Evolutionary conservation across 768 basidiomycete genomes (phyloP), one percentile per base, ranked within the genome.

Genomic region (Amanita phalloides): DNA sequence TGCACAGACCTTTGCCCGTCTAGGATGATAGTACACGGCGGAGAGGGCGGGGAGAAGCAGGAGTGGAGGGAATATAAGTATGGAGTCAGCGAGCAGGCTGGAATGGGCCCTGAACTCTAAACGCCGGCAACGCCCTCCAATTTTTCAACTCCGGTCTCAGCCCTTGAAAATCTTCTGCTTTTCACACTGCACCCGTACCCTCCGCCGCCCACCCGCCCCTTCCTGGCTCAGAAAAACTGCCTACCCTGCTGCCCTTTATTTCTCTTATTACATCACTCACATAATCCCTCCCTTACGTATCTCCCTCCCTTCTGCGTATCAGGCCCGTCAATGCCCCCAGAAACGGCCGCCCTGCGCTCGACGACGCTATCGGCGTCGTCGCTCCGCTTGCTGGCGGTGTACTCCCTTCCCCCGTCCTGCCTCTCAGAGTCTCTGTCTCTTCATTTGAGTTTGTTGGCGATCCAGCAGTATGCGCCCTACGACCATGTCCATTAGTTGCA

Each of bases 21-120:
- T 82, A 81, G 77, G 76, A 79, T 87, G 85, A 74, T 88, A 82
- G 64, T 90, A 90, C 86, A 90, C 72, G 76, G 64, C 64, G 61
- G 49, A 53, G 54, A 54, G 54, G 48, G n/a, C 6, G 4, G 17
- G 38, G 41, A 50, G 30, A 28, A 60, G 57, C 10, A 61, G 60
- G 54, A 53, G 58, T 48, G 51, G 59, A 64, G 64, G 61, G 63
- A 66, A 67, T 67, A 71, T 72, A 74, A 33, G 33, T 71, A 72
- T 72, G 69, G 70, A 65, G 62, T 66, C 66, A 67, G 56, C 61
- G 65, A 66, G 63, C 65, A 62, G 67, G 66, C 67, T 67, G 64
- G 63, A 65, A 64, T 65, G 67, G 68, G 70, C 70, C 72, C 69
- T 73, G 71, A 73, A 64, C 64, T 68, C 64, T 65, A 71, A 68